Evolutionary conservation across 75 land plant species (phyloP).

Genomic region (Pinus tabuliformis): DNA sequence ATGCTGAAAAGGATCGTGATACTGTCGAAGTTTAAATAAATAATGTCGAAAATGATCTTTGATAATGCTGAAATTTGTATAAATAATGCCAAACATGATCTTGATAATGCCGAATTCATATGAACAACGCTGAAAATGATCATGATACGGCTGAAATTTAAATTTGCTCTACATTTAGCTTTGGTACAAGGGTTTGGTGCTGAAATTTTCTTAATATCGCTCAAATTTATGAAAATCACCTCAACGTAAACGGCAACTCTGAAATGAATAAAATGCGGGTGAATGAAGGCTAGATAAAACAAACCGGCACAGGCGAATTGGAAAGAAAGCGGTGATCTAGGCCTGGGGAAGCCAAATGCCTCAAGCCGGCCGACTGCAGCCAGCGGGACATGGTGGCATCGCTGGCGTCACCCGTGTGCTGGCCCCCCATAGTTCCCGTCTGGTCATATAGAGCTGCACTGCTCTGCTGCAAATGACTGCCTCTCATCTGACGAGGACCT

Average conservation of each 20-base stretch:
- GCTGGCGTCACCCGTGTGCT: background rate
- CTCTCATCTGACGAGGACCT: constrained; percentile 54
- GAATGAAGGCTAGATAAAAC: background rate
- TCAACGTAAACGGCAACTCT: background rate
- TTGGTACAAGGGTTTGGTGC: background rate
- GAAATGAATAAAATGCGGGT: background rate
- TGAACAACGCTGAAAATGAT: background rate
- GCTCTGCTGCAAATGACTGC: constrained; percentile 17
- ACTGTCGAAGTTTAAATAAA: too few species aligned
- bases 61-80: background rate
- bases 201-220: background rate
- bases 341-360: constrained; percentile 48
- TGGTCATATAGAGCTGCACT: constrained; percentile 15
- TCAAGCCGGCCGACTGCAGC: constrained; percentile 49
- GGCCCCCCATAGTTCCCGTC: background rate
- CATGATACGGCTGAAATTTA: background rate
- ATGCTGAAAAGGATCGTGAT: too few species aligned
- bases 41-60: too few species aligned
- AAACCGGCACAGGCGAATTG: constrained; percentile 35
- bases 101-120: background rate
- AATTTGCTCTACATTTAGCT: background rate
- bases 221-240: background rate
- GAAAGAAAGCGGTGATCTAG: constrained; percentile 45
- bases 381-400: constrained; percentile 50
- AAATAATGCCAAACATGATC: background rate